Base-by-base conservation (phyloP, 441 rosid species). In the Bocquillonia castaneifolia region DNA sequence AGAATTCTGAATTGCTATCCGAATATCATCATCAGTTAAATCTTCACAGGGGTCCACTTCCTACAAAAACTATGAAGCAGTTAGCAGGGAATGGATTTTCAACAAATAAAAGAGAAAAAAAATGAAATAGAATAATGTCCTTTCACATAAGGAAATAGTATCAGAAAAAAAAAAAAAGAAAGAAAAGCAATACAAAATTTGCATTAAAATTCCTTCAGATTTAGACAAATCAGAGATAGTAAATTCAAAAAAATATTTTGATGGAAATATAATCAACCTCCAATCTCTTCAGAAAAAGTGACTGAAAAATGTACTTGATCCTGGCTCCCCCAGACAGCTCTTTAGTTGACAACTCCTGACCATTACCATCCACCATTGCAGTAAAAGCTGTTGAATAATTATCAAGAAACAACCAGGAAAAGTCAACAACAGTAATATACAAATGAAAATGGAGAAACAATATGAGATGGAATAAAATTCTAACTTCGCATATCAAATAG, bases 251-350 rank as follows among this genome's bases (percentile, higher is more conserved):
- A 1, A n/a, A 20, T n/a, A 54, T 23, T 14, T 15, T n/a, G 18
- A 28, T 15, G 25, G 58, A 63, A 50, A 52, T 65, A 68, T 50
- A 51, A 22, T 52, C 36, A 42, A 88, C 88, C 92, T 84, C 88
- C 75, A 88, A 83, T 59, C 74, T 81, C 80, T 86, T 85, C 29
- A 82, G 86, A 76, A 86, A 88, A 65, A 88, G 79, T 34, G 96
- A 85, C 66, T 88, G 90, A 79, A 90, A 88, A 67, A 88, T 77
- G 71, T 85, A 83, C 71, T 67, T 84, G 63, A 90, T 88, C 74
- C 96, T 71, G 36, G 96, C 92, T 83, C 92, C 96, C 10, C 90
- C 95, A 72, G 69, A 81, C 64, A 89, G 77, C 84, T 89, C 90
- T 12, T 74, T 64, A 5, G 85, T 86, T 23, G 81, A 82, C 74